phyloP scores from a whole-genome alignment of 1,284 basidiomycete species.

The Sanguinoderma infundibulare region DNA sequence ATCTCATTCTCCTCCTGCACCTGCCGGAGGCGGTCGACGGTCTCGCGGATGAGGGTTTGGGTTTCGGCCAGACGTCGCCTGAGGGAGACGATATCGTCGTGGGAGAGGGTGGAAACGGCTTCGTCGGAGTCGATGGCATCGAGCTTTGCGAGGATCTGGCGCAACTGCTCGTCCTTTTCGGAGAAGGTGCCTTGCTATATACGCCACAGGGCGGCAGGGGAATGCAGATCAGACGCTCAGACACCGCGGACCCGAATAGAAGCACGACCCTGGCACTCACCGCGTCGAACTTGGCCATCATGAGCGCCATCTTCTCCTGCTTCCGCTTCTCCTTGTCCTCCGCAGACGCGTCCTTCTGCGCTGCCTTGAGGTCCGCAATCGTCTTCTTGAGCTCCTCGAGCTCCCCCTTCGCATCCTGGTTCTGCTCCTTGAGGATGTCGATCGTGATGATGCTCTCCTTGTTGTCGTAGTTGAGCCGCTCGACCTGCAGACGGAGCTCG shows the following conservation, averaged over 20 bases:
- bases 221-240: conserved; percentile 2
- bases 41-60: conserved; percentile 86
- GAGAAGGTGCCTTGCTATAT: conserved; percentile 83
- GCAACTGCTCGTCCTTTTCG: conserved; percentile 92
- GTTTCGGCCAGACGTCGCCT: conserved; percentile 90
- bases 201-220: neutral
- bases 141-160: conserved; percentile 82
- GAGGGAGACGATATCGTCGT: conserved; percentile 81
- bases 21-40: conserved; percentile 87
- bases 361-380: conserved; percentile 78
- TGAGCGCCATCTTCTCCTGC: conserved; percentile 99
- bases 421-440: conserved; percentile 96
- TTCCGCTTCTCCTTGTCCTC: conserved; percentile 99
- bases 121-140: conserved; percentile 73
- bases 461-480: conserved; percentile 93
- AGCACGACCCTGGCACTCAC: conserved; percentile 49
- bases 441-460: conserved; percentile 96
- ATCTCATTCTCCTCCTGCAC: conserved; percentile 94
- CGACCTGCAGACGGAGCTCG: conserved; percentile 90
- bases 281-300: conserved; percentile 99
- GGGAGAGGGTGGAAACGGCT: conserved; percentile 60
- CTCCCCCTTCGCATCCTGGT: conserved; percentile 85
- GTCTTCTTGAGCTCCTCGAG: conserved; percentile 89
- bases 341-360: conserved; percentile 84
- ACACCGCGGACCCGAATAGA: conserved; percentile 9